Conservation (phyloP, 805 yeast genomes). For the Candida odintsovae region DNA sequence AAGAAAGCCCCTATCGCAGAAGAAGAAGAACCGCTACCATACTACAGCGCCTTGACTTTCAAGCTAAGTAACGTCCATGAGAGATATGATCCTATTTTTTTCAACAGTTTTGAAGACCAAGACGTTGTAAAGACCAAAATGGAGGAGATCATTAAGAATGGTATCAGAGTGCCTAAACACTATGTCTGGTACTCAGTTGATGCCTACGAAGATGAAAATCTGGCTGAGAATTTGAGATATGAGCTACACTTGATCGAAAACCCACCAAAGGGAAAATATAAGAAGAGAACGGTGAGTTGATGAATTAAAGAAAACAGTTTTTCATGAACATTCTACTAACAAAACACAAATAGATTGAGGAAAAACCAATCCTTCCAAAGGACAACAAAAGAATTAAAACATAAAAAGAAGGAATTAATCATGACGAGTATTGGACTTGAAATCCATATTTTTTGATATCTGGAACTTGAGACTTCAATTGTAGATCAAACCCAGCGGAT, state of each 20-base stretch:
- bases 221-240: constrained; percentile 59
- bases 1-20: constrained; percentile 7
- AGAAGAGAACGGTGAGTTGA: constrained; percentile 19
- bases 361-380: constrained; percentile 8
- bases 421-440: constrained; percentile 57
- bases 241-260: constrained; percentile 52
- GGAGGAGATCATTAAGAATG: constrained; percentile 53
- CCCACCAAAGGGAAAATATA: constrained; percentile 31
- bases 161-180: constrained; percentile 54
- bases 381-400: constrained; percentile 8
- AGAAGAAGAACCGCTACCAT: constrained; percentile 31
- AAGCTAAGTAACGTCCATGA: constrained; percentile 60
- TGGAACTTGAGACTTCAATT: constrained; percentile 39
- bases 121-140: constrained; percentile 55
- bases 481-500: constrained; percentile 63
- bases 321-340: constrained; percentile 1
- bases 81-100: constrained; percentile 56
- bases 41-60: constrained; percentile 59
- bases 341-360: constrained; percentile 4
- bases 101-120: constrained; percentile 55
- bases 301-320: too few species aligned
- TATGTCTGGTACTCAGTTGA: constrained; percentile 83
- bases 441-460: constrained; percentile 50
- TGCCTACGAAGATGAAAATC: constrained; percentile 59
- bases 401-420: not conserved